Percentiles rank a stretch among this genome's conserved stretches.
Conservation (phyloP, 495 filamentous ascomycete genomes). For the Thermothielavioides terrestris region DNA sequence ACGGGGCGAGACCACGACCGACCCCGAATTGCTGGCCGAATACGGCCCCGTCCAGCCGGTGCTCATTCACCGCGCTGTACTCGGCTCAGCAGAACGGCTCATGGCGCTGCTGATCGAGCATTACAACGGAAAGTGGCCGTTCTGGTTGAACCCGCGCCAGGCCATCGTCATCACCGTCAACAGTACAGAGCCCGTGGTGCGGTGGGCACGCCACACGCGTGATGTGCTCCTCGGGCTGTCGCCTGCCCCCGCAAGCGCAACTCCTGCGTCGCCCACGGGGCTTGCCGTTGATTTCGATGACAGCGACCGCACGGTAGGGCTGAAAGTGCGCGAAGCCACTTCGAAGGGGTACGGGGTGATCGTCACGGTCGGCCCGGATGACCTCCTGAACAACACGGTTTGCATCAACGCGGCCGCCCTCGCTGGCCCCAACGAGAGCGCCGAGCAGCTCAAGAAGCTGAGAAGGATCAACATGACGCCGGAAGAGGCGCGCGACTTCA, state of each 20-base stretch:
- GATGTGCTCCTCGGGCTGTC: constrained; percentile 35
- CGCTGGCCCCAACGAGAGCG: background rate
- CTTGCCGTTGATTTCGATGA: constrained; percentile 67
- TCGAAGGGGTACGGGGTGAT: constrained; percentile 66
- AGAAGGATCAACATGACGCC: constrained; percentile 26
- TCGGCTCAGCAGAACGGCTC: constrained; percentile 80
- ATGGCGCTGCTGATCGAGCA: constrained; percentile 83
- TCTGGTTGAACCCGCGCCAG: constrained; percentile 85
- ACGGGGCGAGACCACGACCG: constrained; percentile 39
- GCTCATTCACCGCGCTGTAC: constrained; percentile 78
- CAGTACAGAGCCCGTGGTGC: constrained; percentile 49
- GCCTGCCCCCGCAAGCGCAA: constrained; percentile 28
- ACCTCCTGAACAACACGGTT: constrained; percentile 29
- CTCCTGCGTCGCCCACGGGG: constrained; percentile 35
- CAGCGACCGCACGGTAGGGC: constrained; percentile 49
- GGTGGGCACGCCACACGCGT: constrained; percentile 45
- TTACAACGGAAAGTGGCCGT: constrained; percentile 74
- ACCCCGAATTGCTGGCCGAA: constrained; percentile 34
- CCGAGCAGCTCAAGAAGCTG: background rate
- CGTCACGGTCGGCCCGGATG: constrained; percentile 59
- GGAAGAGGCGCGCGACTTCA: constrained; percentile 24
- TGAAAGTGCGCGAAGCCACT: constrained; percentile 67
- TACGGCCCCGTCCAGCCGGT: constrained; percentile 62
- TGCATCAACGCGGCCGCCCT: constrained; percentile 26
- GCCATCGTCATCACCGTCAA: constrained; percentile 71